Evolutionary conservation across 2,329 filamentous ascomycete genomes (phyloP), one percentile per base, ranked within the genome.

Genomic region (Nannizzia gypsea): DNA sequence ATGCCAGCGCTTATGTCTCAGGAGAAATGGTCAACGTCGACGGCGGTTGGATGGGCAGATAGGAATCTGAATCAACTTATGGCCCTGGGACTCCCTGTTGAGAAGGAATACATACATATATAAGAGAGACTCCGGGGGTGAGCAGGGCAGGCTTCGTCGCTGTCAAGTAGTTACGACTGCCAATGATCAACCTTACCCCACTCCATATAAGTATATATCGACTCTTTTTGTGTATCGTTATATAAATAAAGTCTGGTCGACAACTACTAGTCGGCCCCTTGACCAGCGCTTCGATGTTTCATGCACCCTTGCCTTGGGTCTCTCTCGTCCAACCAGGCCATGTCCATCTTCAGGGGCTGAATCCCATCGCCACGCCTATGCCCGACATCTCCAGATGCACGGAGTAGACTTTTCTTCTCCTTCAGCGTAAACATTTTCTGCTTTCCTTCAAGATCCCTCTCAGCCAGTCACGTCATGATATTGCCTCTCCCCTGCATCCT

Each of bases 41-140:
- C 73, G 90, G 90, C 6, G 90, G 90, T 9, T 96, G 89, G 90
- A 95, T 95, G 90, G 90, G 88, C 1, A 79, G 89, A 78, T 95
- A 50, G 31, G 13, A 36, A 36, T 36, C 31, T 36, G 31, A 36
- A 36, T 36, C 31, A 36, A 11, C n/a, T n/a, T n/a, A n/a, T n/a
- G n/a, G n/a, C n/a, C n/a, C n/a, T n/a, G n/a, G n/a, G n/a, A n/a
- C n/a, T n/a, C n/a, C n/a, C n/a, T n/a, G n/a, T n/a, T n/a, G n/a
- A n/a, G n/a, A n/a, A n/a, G n/a, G n/a, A n/a, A n/a, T n/a, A n/a
- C n/a, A n/a, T n/a, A n/a, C n/a, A n/a, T n/a, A n/a, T n/a, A n/a
- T n/a, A n/a, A n/a, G n/a, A n/a, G n/a, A n/a, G n/a, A n/a, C n/a
- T n/a, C n/a, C n/a, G n/a, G n/a, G n/a, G n/a, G n/a, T n/a, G n/a